A percentile compares a stretch with the other conserved stretches of the same genome.
Evolutionary conservation across 805 yeast species (phyloP).

Genomic region (Cyberlindnera galapagoensis): DNA sequence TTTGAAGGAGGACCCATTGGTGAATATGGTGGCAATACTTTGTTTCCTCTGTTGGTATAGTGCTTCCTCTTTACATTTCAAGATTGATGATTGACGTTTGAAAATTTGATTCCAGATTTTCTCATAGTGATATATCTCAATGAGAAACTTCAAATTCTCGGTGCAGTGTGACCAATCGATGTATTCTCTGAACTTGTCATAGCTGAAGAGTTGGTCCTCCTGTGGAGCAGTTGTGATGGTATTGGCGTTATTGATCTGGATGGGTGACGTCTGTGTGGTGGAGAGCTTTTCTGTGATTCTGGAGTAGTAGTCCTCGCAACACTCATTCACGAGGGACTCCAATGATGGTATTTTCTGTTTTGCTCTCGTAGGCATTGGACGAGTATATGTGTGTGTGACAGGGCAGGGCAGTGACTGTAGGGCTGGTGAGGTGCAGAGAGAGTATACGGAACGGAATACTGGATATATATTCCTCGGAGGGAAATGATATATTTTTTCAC

Average conservation of each 20-base stretch:
- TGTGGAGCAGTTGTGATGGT: no score
- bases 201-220: conserved; percentile 7
- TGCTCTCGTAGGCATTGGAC: background rate
- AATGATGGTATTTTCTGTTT: conserved; percentile 15
- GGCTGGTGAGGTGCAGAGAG: no score
- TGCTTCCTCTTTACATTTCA: conserved; percentile 25
- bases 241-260: background rate
- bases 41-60: conserved; percentile 12
- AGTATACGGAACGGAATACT: no score
- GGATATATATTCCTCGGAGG: no score
- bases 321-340: conserved; percentile 23
- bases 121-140: conserved; percentile 41
- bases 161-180: conserved; percentile 35
- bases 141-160: conserved; percentile 39
- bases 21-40: conserved; percentile 18
- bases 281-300: conserved; percentile 4
- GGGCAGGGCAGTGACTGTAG: no score
- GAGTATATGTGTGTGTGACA: no score
- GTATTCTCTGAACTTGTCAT: conserved; percentile 27
- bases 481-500: no score
- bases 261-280: background rate
- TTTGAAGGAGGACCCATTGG: conserved; percentile 12
- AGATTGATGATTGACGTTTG: conserved; percentile 25
- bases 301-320: conserved; percentile 22
- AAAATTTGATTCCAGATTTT: conserved; percentile 32